Evolutionary conservation across 805 yeast species (phyloP).

Genomic region (Kodamaea kaohsiungensis): DNA sequence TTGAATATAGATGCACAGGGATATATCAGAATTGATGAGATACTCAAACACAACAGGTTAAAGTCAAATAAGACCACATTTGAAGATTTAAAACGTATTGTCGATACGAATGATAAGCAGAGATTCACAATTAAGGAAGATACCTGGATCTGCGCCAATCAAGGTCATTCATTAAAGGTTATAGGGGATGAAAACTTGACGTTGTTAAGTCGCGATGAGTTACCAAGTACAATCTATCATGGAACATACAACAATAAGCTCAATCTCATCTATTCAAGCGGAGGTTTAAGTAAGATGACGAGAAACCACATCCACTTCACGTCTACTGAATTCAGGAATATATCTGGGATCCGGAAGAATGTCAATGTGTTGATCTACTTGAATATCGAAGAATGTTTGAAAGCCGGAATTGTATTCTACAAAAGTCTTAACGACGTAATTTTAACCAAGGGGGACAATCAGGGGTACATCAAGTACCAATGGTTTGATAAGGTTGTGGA

Average conservation of each 20-base stretch:
- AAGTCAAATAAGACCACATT: slow-evolving; percentile 55
- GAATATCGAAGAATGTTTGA: slow-evolving; percentile 50
- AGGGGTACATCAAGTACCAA: slow-evolving; percentile 50
- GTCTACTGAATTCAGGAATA: slow-evolving; percentile 44
- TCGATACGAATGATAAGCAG: slow-evolving; percentile 65
- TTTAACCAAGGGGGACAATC: slow-evolving; percentile 58
- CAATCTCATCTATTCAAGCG: slow-evolving; percentile 45
- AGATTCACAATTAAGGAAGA: slow-evolving; percentile 56
- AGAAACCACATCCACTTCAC: slow-evolving; percentile 90
- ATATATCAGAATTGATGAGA: slow-evolving; percentile 52
- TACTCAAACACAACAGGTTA: slow-evolving; percentile 59
- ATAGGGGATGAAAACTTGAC: slow-evolving; percentile 45
- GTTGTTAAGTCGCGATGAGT: slow-evolving; percentile 38
- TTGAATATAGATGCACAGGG: slow-evolving; percentile 69
- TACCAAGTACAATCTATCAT: slow-evolving; percentile 66
- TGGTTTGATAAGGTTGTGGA: slow-evolving; percentile 39
- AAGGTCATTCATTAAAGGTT: slow-evolving; percentile 76
- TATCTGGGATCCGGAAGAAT: slow-evolving; percentile 73
- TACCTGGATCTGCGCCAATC: slow-evolving; percentile 75
- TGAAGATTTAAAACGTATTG: slow-evolving; percentile 62
- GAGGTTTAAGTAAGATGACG: slow-evolving; percentile 66
- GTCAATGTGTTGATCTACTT: slow-evolving; percentile 63
- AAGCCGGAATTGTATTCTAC: slow-evolving; percentile 50
- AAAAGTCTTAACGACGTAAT: slow-evolving; percentile 75
- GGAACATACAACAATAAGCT: slow-evolving; percentile 67